Conservation (phyloP, 2,329 filamentous ascomycete genomes). For the Ascosphaera aggregata region DNA sequence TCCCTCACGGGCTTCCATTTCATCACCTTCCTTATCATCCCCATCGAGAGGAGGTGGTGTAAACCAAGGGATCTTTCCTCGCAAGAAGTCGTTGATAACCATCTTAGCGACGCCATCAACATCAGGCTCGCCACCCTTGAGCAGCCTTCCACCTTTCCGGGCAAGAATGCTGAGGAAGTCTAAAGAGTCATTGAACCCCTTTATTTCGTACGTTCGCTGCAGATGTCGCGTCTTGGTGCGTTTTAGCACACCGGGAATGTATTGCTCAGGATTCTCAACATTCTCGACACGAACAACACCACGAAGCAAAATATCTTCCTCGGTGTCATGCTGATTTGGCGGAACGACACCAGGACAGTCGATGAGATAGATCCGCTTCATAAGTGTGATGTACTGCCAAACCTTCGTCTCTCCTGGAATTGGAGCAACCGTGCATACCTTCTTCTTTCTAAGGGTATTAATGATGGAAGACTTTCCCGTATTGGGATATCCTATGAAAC, state of each 20-base stretch:
- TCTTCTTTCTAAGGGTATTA: slow-evolving; percentile 85
- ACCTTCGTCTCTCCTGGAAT: slow-evolving; percentile 95
- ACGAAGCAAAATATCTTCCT: slow-evolving; percentile 68
- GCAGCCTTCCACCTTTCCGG: slow-evolving; percentile 60
- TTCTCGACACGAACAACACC: slow-evolving; percentile 91
- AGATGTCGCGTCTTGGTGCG: slow-evolving; percentile 72
- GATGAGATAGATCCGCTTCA: slow-evolving; percentile 87
- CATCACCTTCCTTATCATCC: slow-evolving; percentile 20
- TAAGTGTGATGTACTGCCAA: slow-evolving; percentile 92
- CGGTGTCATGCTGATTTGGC: slow-evolving; percentile 59
- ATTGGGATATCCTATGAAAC: slow-evolving; percentile 76
- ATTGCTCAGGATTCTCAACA: slow-evolving; percentile 88
- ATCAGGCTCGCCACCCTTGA: slow-evolving; percentile 88
- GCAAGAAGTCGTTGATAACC: slow-evolving; percentile 86
- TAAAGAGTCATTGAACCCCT: slow-evolving; percentile 49
- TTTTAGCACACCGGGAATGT: slow-evolving; percentile 60
- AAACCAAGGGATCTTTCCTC: slow-evolving; percentile 94
- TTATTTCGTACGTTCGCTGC: slow-evolving; percentile 79
- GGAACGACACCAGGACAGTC: slow-evolving; percentile 95
- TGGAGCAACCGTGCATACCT: slow-evolving; percentile 78
- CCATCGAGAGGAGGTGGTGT: slow-evolving; percentile 46
- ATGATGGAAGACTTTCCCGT: slow-evolving; percentile 94
- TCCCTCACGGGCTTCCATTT: slow-evolving; percentile 49
- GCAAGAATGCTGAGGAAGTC: slow-evolving; percentile 75
- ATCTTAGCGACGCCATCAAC: slow-evolving; percentile 90